These are phyloP conservation scores for Talaromyces sp. DNA, from an alignment of 2,329 filamentous ascomycete genomes.

Conservation along the genomic window DNA sequence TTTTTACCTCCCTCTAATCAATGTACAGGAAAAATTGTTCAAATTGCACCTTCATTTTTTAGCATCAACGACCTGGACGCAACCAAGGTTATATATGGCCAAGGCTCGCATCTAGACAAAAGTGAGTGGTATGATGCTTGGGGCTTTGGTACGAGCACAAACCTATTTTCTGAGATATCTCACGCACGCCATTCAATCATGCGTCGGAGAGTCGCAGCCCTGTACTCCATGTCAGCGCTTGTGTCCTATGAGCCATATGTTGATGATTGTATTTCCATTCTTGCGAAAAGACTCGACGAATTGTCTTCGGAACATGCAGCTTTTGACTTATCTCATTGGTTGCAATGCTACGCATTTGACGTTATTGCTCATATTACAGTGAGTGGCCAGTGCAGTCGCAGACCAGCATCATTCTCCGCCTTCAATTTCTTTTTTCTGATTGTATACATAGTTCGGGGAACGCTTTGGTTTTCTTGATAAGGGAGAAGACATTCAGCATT, in stretches of 20 bases:
- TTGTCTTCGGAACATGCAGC: background rate
- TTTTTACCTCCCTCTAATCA: background rate
- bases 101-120: background rate
- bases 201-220: constrained; percentile 11
- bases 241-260: constrained; percentile 13
- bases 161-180: constrained; percentile 7
- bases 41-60: background rate
- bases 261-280: constrained; percentile 9
- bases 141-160: background rate
- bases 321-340: background rate
- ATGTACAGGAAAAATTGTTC: background rate
- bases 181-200: constrained; percentile 5
- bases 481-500: background rate
- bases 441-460: background rate
- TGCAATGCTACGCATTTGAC: background rate
- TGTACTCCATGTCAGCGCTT: constrained; percentile 13
- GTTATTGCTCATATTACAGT: background rate
- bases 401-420: background rate
- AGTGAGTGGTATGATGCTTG: background rate
- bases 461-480: background rate
- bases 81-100: background rate
- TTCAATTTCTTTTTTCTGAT: background rate
- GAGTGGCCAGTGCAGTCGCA: background rate
- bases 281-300: constrained; percentile 5
- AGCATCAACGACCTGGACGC: background rate